phyloP scores from a whole-genome alignment of 306 rosid genomes.

The Psophocarpus tetragonolobus region DNA sequence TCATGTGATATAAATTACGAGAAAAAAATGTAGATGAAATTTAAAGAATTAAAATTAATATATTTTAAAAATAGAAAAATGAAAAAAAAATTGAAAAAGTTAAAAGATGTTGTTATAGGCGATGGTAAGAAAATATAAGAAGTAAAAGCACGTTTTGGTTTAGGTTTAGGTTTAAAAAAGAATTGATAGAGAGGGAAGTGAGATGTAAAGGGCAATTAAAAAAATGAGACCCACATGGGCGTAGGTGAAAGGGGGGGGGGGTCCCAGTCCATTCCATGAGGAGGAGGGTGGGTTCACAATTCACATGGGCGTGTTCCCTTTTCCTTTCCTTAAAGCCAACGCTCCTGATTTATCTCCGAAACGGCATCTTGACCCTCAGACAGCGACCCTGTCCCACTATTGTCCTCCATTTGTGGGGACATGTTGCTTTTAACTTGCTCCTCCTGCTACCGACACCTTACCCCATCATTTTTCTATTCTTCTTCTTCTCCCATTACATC shows the following conservation, averaged over 20 bases:
- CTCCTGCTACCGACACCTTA: slow-evolving; percentile 77
- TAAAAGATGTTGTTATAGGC: too few species aligned
- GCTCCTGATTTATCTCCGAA: slow-evolving; percentile 52
- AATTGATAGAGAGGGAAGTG: too few species aligned
- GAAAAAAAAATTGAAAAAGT: too few species aligned
- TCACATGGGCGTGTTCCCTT: slow-evolving; percentile 64
- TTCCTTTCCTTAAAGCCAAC: slow-evolving; percentile 41
- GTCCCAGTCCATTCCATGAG: too few species aligned
- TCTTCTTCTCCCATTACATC: neutral
- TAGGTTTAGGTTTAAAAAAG: too few species aligned
- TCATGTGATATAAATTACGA: too few species aligned
- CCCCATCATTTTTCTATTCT: slow-evolving; percentile 70
- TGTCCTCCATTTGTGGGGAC: slow-evolving; percentile 67
- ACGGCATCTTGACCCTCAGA: slow-evolving; percentile 55
- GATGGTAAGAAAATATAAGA: too few species aligned
- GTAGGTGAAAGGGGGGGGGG: too few species aligned
- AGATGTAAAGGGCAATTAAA: slow-evolving; percentile 17
- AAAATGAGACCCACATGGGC: slow-evolving; percentile 49
- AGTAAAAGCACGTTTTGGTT: too few species aligned
- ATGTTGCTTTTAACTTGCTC: slow-evolving; percentile 68
- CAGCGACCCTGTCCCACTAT: slow-evolving; percentile 68
- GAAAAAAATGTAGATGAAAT: too few species aligned
- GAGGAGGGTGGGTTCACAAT: slow-evolving; percentile 45
- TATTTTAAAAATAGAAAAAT: too few species aligned
- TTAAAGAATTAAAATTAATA: too few species aligned